A percentile compares a stretch with the other conserved stretches of the same genome.
Conservation (phyloP, 768 basidiomycete species). For the Brasilioporus rufonigricans region DNA sequence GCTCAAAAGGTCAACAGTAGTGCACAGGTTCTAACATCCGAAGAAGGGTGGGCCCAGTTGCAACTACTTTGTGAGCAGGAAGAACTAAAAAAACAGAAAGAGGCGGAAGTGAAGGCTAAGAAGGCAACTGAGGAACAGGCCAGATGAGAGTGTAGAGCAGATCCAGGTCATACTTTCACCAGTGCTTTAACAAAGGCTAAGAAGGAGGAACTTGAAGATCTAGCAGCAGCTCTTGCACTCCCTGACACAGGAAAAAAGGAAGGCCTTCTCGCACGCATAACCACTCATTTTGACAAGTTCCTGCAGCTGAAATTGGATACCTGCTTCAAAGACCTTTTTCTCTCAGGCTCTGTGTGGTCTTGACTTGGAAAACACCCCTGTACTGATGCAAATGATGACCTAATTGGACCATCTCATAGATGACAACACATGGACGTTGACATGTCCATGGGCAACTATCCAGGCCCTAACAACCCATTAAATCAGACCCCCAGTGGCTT, state of each 20-base stretch:
- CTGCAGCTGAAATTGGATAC: not conserved
- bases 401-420: no score
- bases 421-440: no score
- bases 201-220: not conserved
- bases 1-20: not conserved
- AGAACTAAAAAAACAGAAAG: not conserved
- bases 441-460: no score
- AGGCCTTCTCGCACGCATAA: not conserved
- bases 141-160: not conserved
- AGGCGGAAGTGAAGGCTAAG: not conserved
- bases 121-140: not conserved
- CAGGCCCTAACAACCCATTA: no score
- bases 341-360: no score
- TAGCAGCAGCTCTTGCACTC: not conserved
- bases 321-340: not conserved
- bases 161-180: not conserved
- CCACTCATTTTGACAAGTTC: not conserved
- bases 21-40: not conserved
- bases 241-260: not conserved
- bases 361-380: no score
- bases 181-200: not conserved
- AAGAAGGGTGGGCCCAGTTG: not conserved
- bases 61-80: not conserved
- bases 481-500: no score
- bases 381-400: no score